A percentile compares a stretch with the other conserved stretches of the same genome.
phyloP scores from a whole-genome alignment of 306 rosid genomes.

The Mucuna pruriens region DNA sequence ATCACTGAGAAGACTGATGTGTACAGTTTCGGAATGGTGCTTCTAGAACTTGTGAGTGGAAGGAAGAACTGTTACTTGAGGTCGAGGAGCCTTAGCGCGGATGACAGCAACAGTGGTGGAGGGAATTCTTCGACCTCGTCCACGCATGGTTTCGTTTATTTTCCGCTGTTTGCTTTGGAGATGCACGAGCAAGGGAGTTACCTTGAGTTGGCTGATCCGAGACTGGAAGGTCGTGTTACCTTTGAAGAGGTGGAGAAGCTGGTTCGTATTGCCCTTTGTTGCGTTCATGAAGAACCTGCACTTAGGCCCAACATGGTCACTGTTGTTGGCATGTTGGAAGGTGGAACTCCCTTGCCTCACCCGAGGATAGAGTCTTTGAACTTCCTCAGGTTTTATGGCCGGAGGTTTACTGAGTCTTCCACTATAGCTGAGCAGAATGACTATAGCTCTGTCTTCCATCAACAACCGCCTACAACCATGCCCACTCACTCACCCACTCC shows the following conservation, averaged over 20 bases:
- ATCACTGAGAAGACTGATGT: conserved; percentile 91
- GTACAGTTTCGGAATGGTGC: conserved; percentile 91
- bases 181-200: conserved; percentile 85
- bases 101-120: conserved; percentile 58
- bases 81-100: conserved; percentile 69
- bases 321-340: conserved; percentile 87
- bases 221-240: conserved; percentile 73
- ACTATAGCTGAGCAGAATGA: conserved; percentile 57
- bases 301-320: conserved; percentile 81
- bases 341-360: conserved; percentile 61
- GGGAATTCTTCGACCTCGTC: conserved; percentile 63
- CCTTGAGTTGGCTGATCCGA: conserved; percentile 76
- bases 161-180: conserved; percentile 80
- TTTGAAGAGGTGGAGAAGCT: conserved; percentile 73
- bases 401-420: conserved; percentile 79
- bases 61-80: conserved; percentile 68
- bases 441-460: conserved; percentile 32
- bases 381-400: conserved; percentile 85
- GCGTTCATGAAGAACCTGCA: conserved; percentile 86
- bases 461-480: conserved; percentile 41
- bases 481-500: conserved; percentile 41
- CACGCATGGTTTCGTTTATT: conserved; percentile 61
- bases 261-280: conserved; percentile 76
- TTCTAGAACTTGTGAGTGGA: conserved; percentile 85
- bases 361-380: conserved; percentile 78